A percentile compares a stretch with the other conserved stretches of the same genome.
phyloP scores from a whole-genome alignment of 176 grass and related monocot genomes.

The Oryza meyeriana region DNA sequence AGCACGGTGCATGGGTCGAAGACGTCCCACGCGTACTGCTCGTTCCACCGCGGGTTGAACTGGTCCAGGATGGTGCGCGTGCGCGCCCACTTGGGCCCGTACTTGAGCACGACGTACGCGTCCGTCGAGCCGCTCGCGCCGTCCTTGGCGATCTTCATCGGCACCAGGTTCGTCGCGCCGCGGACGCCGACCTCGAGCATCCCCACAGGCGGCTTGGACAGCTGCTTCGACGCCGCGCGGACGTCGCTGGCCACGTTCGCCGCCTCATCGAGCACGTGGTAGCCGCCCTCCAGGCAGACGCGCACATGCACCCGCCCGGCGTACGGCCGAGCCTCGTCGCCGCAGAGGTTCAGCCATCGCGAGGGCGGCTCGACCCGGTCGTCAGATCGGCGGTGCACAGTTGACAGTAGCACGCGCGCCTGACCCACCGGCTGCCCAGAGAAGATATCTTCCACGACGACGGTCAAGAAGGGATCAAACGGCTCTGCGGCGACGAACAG shows the following conservation, averaged over 20 bases:
- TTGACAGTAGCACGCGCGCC: slow-evolving; percentile 63
- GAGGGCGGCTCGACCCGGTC: slow-evolving; percentile 81
- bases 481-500: slow-evolving; percentile 94
- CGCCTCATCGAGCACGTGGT: slow-evolving; percentile 98
- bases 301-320: slow-evolving; percentile 87
- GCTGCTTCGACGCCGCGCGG: slow-evolving; percentile 88
- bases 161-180: slow-evolving; percentile 81
- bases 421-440: slow-evolving; percentile 60
- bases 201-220: slow-evolving; percentile 91
- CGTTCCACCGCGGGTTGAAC: slow-evolving; percentile 98
- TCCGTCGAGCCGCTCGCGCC: slow-evolving; percentile 81
- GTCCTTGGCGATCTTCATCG: slow-evolving; percentile 87
- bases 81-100: slow-evolving; percentile 93
- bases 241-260: slow-evolving; percentile 93
- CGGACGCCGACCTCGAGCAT: slow-evolving; percentile 88
- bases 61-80: slow-evolving; percentile 91
- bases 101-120: slow-evolving; percentile 93
- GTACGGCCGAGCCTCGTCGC: slow-evolving; percentile 72
- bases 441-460: slow-evolving; percentile 73
- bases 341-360: slow-evolving; percentile 86
- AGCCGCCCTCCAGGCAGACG: slow-evolving; percentile 94
- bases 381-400: slow-evolving; percentile 71
- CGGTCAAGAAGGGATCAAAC: slow-evolving; percentile 73
- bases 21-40: slow-evolving; percentile 99
- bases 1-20: slow-evolving; percentile 98